A percentile compares a stretch with the other conserved stretches of the same genome.
Conservation (phyloP, 768 basidiomycete species). For the Kondoa malvinella region DNA sequence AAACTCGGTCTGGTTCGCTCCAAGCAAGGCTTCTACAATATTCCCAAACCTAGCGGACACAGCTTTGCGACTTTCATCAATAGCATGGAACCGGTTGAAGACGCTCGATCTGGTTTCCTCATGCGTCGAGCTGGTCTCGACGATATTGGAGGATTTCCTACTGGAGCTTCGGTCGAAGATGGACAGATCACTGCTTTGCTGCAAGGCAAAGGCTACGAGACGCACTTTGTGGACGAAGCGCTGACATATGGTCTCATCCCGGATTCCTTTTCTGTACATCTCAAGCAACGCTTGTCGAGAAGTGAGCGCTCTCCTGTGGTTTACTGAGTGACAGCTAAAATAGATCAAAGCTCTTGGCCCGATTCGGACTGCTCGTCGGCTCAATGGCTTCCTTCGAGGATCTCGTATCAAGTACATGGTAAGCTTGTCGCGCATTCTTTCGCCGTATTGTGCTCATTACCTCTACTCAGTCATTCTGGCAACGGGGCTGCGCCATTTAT, state of each 20-base stretch:
- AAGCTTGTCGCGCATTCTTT: neutral
- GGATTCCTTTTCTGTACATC: constrained; percentile 14
- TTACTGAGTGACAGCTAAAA: neutral
- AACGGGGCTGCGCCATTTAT: constrained; percentile 2
- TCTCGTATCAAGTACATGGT: constrained; percentile 11
- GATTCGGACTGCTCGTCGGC: constrained; percentile 9
- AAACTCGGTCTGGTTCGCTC: constrained; percentile 25
- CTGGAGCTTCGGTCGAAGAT: constrained; percentile 25
- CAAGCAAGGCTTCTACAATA: constrained; percentile 25
- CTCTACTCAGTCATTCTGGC: constrained; percentile 6
- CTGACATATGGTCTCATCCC: constrained; percentile 24
- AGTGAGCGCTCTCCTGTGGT: neutral
- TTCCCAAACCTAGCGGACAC: constrained; percentile 21
- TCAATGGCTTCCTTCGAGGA: constrained; percentile 12
- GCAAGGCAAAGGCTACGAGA: constrained; percentile 23
- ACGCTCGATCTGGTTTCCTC: constrained; percentile 26
- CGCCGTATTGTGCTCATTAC: neutral
- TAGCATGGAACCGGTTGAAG: constrained; percentile 20
- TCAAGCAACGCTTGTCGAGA: constrained; percentile 9
- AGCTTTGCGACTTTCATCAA: constrained; percentile 22
- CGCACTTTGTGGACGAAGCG: constrained; percentile 22
- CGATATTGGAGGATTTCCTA: constrained; percentile 27
- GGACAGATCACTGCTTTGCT: constrained; percentile 22
- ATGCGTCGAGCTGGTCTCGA: constrained; percentile 22
- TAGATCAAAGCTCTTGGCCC: neutral